phyloP scores from a whole-genome alignment of 352 stramenopile species.

The Phytophthora hibernalis region DNA sequence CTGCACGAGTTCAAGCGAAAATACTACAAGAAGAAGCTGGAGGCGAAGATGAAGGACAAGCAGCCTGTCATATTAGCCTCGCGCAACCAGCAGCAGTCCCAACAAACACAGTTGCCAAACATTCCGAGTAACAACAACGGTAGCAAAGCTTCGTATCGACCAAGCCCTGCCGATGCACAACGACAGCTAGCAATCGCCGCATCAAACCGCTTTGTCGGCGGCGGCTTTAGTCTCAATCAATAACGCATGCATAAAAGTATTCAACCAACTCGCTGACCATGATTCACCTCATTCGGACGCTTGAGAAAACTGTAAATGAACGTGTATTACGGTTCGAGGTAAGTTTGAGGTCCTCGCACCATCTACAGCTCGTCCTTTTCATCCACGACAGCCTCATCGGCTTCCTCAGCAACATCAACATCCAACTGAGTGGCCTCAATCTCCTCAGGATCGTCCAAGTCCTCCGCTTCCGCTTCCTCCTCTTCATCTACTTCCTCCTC shows the following conservation, averaged over 20 bases:
- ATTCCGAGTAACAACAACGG: constrained; percentile 46
- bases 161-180: constrained; percentile 76
- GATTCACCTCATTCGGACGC: neutral
- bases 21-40: constrained; percentile 95
- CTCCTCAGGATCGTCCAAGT: constrained; percentile 63
- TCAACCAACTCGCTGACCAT: constrained; percentile 2
- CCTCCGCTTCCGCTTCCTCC: constrained; percentile 32
- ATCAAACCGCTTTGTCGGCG: constrained; percentile 92
- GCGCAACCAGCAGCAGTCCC: constrained; percentile 35
- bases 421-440: constrained; percentile 87
- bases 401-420: constrained; percentile 36
- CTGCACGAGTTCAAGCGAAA: constrained; percentile 96
- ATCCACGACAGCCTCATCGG: constrained; percentile 29
- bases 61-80: constrained; percentile 41
- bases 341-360: constrained; percentile 9
- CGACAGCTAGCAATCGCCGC: constrained; percentile 85
- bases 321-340: constrained; percentile 30
- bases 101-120: constrained; percentile 39
- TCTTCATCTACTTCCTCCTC: constrained; percentile 58
- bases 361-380: constrained; percentile 83
- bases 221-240: constrained; percentile 94
- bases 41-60: constrained; percentile 85
- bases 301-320: constrained; percentile 25
- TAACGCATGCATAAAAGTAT: constrained; percentile 38
- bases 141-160: constrained; percentile 42